A percentile compares a stretch with the other conserved stretches of the same genome.
phyloP scores from a whole-genome alignment of 208 protist species.

The Sergeia podlipaevii region DNA sequence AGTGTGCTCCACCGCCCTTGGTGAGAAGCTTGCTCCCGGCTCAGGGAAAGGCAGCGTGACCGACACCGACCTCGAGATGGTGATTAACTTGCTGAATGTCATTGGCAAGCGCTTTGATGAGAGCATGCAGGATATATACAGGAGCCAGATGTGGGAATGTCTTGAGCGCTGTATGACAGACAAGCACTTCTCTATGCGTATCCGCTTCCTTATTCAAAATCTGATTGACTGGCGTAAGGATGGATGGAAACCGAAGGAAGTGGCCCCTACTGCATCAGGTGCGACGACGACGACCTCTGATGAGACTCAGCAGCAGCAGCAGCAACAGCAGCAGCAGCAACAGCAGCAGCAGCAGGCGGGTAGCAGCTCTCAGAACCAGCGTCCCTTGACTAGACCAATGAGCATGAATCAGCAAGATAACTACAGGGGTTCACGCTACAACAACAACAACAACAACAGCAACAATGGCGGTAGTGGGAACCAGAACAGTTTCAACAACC shows the following conservation, averaged over 20 bases:
- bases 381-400: background rate
- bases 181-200: constrained; percentile 57
- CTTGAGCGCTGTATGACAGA: constrained; percentile 44
- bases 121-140: constrained; percentile 12
- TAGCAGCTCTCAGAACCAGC: background rate
- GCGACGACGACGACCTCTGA: constrained; percentile 8
- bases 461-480: constrained; percentile 11
- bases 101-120: constrained; percentile 81
- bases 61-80: constrained; percentile 79
- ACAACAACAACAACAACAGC: constrained; percentile 7
- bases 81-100: constrained; percentile 77
- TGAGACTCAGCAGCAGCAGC: constrained; percentile 16
- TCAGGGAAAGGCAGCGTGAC: constrained; percentile 20
- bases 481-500: constrained; percentile 13
- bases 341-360: background rate
- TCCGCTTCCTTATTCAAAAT: constrained; percentile 86
- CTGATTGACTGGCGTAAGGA: constrained; percentile 62
- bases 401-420: constrained; percentile 8
- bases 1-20: constrained; percentile 43
- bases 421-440: constrained; percentile 13
- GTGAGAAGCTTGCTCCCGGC: constrained; percentile 19
- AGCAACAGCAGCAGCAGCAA: constrained; percentile 13
- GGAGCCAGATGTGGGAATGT: constrained; percentile 49
- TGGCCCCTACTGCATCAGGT: constrained; percentile 6
- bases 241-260: constrained; percentile 64